These are phyloP conservation scores for Aspergillus pseudoviridinutans DNA, from an alignment of 2,329 filamentous ascomycete genomes.

Conservation along the genomic window DNA sequence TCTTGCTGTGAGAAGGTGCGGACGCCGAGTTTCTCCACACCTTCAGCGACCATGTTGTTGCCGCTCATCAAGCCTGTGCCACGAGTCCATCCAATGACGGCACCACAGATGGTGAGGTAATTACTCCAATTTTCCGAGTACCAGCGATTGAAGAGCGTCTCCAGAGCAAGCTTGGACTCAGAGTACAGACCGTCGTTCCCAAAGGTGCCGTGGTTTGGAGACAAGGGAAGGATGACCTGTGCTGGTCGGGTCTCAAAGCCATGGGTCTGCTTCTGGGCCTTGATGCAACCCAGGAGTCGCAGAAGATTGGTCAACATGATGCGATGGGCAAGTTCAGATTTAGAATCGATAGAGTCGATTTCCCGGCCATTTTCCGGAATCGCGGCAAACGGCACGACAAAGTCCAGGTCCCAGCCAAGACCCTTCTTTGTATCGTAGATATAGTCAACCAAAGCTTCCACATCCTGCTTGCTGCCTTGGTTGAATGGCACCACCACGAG, in stretches of 20 bases:
- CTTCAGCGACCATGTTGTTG: slow-evolving; percentile 96
- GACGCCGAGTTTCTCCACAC: slow-evolving; percentile 92
- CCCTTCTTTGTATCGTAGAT: slow-evolving; percentile 96
- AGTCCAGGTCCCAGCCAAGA: slow-evolving; percentile 97
- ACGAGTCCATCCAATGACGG: slow-evolving; percentile 98
- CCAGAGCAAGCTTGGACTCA: slow-evolving; percentile 93
- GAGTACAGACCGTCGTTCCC: slow-evolving; percentile 97
- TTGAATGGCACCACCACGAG: slow-evolving; percentile 99
- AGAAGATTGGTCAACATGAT: slow-evolving; percentile 99
- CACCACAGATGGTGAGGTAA: slow-evolving; percentile 97
- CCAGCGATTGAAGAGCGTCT: slow-evolving; percentile 98
- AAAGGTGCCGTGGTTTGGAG: slow-evolving; percentile 97
- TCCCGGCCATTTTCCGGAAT: slow-evolving; percentile 97
- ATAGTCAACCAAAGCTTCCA: slow-evolving; percentile 89
- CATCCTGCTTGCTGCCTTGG: slow-evolving; percentile 96
- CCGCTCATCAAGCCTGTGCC: slow-evolving; percentile 96
- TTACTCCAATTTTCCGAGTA: slow-evolving; percentile 95
- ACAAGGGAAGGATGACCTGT: slow-evolving; percentile 92
- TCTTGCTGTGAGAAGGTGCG: slow-evolving; percentile 98
- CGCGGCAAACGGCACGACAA: slow-evolving; percentile 90
- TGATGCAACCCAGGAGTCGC: slow-evolving; percentile 84
- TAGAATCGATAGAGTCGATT: slow-evolving; percentile 94
- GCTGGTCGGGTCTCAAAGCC: slow-evolving; percentile 94
- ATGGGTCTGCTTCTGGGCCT: slow-evolving; percentile 80
- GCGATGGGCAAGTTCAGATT: slow-evolving; percentile 94